Base-by-base conservation (phyloP, 2,329 filamentous ascomycete genomes). In the Penicillium polonicum region DNA sequence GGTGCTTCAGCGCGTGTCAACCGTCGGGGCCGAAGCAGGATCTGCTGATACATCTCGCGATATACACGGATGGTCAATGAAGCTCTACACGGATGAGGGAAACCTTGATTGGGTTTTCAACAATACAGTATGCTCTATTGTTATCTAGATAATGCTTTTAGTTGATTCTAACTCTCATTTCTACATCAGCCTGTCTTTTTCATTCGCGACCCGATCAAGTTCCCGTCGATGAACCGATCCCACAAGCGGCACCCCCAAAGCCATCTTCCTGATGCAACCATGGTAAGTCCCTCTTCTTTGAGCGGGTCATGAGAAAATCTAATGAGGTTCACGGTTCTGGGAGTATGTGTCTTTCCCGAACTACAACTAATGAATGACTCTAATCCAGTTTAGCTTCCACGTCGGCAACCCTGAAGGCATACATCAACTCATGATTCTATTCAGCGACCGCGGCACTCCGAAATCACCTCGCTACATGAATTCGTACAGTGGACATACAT, bases 141-240 rank as follows among this genome's bases (percentile, higher is more conserved):
- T 12, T 17, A 23, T n/a, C 5, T 13, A 0, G 10, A 3, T 27
- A 39, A 45, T 12, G 2, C 19, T 6, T 21, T 19, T 12, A 19
- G 6, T 12, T 2, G 8, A 21, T 39, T 39, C 10, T 21, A 12
- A 21, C 5, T 39, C 19, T 13, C 4, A 3, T 39, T 21, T 1
- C n/a, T 10, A 38, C 17, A n/a, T 10, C 36, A 72, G 66, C 87
- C 88, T 0, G 83, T 89, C 0, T 90, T 90, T 77, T 90, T 91
- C 71, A 69, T 90, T 43, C 71, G 79, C 6, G 88, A 90, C 61
- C 85, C 87, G 0, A 83, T 85, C 60, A 89, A 90, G 73, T 90
- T 89, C 65, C 86, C 87, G 12, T 80, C 86, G 60, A 83, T 89
- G 67, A 89, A 89, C 49, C 85, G 88, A 64, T 88, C 86, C 0